Evolutionary conservation across 768 basidiomycete genomes (phyloP), one percentile per base, ranked within the genome.

Genomic region (Harrya chromipes): DNA sequence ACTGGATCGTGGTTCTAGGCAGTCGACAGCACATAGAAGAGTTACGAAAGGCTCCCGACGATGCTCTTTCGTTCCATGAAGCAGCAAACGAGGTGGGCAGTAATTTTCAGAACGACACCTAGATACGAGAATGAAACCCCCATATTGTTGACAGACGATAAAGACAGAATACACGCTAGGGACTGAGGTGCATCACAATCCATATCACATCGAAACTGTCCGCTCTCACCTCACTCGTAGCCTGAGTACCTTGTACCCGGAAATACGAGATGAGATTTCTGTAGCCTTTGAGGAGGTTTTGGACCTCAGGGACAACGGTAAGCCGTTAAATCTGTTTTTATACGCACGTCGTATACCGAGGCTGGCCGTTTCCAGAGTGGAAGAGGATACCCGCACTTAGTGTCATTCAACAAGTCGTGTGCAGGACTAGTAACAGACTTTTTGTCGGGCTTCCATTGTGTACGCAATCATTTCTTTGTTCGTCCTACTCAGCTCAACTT

Each of bases 391-490:
- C 61, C 1, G 66, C 58, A 3, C 26, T 68, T 11, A 56, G 65
- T 5, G 59, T 52, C 1, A 52, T 70, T 26, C 66, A 60, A 48
- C 55, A 67, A 27, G 60, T 80, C 23, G 63, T 80, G 6, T 65
- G 67, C 26, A 69, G 75, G 27, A 64, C 68, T 2, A 73, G 65
- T 46, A 79, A 76, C 54, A 71, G 81, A 10, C 46, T 74, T 3
- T 77, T 81, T 49, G 73, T 81, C n/a, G 80, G 79, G 0, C 60
- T 71, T 29, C 76, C 77, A 6, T 41, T 75, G 6, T 80, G 78
- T 77, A 40, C 13, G 43, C 27, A 20, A 21, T 16, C 16, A 40
- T 34, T 2, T n/a, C 5, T 21, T 43, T 33, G 40, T 6, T 5
- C 6, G 14, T 7, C 6, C 6, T 33, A 16, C 14, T 16, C 16